Evolutionary conservation across 164 flowering plant species (phyloP).

Genomic region (Kalanchoe fedtschenkoi): DNA sequence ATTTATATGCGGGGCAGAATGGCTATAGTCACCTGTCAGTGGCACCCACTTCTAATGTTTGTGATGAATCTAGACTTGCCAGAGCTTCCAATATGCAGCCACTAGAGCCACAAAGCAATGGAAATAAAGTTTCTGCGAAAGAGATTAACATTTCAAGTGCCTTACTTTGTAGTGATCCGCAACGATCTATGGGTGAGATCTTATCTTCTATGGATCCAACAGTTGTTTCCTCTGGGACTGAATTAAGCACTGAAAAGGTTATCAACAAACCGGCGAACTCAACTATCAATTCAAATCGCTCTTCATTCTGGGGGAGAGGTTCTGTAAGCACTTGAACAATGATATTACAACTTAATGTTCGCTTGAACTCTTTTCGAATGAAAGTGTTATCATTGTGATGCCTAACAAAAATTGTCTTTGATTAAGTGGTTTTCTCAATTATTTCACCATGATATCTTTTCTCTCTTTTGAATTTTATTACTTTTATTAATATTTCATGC

Average conservation of each 20-base stretch:
- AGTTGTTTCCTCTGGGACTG: slow-evolving; percentile 27
- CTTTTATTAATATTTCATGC: too few relatives aligned
- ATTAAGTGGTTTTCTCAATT: too few relatives aligned
- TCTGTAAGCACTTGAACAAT: slow-evolving; percentile 38
- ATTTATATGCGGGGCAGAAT: slow-evolving; percentile 54
- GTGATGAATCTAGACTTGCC: slow-evolving; percentile 18
- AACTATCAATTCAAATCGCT: slow-evolving; percentile 41
- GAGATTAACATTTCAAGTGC: slow-evolving; percentile 26
- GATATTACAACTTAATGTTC: neutral
- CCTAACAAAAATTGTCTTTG: too few relatives aligned
- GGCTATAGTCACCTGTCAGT: slow-evolving; percentile 20
- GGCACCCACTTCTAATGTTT: slow-evolving; percentile 25
- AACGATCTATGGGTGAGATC: slow-evolving; percentile 68
- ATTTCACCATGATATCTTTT: too few relatives aligned
- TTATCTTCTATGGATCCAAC: slow-evolving; percentile 56
- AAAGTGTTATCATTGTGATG: neutral
- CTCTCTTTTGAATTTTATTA: too few relatives aligned
- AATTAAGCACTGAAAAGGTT: slow-evolving; percentile 36
- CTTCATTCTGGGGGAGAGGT: slow-evolving; percentile 82
- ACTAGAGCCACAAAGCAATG: slow-evolving; percentile 33
- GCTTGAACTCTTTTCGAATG: neutral
- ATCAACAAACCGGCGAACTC: slow-evolving; percentile 20
- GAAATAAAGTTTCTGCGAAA: slow-evolving; percentile 22
- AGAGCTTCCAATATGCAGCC: slow-evolving; percentile 23
- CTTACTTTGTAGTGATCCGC: slow-evolving; percentile 38